Conservation (phyloP, 1,139 yeast species). For the Nakaseomyces glabratus region DNA sequence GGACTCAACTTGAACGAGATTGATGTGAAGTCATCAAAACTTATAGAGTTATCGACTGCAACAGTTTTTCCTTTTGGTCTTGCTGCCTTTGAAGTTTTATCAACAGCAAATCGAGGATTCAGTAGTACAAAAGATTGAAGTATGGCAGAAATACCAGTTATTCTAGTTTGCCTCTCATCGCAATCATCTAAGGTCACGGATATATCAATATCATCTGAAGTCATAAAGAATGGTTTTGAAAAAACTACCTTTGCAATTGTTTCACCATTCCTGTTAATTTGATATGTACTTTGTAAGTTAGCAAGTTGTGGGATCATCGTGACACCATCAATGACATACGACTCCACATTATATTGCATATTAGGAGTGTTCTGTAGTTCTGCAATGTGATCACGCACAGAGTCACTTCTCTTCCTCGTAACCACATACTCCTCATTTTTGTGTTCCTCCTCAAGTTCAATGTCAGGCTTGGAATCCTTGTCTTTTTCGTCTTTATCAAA, state of each 20-base stretch:
- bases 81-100: constrained; percentile 9
- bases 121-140: constrained; percentile 31
- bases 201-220: constrained; percentile 43
- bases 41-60: constrained; percentile 27
- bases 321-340: constrained; percentile 1
- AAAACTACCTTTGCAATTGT: constrained; percentile 28
- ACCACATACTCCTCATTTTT: constrained; percentile 3
- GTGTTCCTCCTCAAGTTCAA: constrained; percentile 1
- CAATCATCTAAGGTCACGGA: constrained; percentile 27
- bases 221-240: constrained; percentile 39
- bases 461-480: constrained; percentile 5
- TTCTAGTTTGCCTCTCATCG: constrained; percentile 9
- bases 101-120: constrained; percentile 23
- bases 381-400: constrained; percentile 7
- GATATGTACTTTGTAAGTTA: constrained; percentile 30
- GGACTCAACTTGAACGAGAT: constrained; percentile 29
- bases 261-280: constrained; percentile 31
- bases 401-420: constrained; percentile 7
- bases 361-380: constrained; percentile 3
- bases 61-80: constrained; percentile 19
- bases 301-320: constrained; percentile 24
- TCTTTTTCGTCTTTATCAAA: constrained; percentile 13
- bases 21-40: constrained; percentile 22
- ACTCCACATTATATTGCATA: constrained; percentile 1
- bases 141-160: constrained; percentile 30